Evolutionary conservation across 352 stramenopile species (phyloP).

Genomic region (Phytophthora gonapodyides): DNA sequence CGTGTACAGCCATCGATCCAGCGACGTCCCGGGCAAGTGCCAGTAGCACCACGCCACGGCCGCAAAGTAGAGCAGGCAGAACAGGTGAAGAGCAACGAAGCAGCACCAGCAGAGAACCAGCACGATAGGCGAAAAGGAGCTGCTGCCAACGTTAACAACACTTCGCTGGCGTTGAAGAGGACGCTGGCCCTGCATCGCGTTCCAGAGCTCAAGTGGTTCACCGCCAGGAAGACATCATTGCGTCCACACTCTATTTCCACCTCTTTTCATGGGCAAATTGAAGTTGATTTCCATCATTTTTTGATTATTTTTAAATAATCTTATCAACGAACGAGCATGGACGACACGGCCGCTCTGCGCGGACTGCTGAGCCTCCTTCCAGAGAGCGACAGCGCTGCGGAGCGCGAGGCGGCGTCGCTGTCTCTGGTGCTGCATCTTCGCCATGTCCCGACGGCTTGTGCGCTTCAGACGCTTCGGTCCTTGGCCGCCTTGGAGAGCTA

Average conservation of each 20-base stretch:
- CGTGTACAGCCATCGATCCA: slow-evolving; percentile 22
- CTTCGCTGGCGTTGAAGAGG: too few relatives aligned
- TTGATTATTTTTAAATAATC: too few relatives aligned
- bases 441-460: slow-evolving; percentile 1
- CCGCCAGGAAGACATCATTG: too few relatives aligned
- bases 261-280: too few relatives aligned
- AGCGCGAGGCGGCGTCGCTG: slow-evolving; percentile 27
- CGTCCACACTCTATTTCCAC: too few relatives aligned
- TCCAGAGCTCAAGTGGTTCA: too few relatives aligned
- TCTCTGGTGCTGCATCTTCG: slow-evolving; percentile 37
- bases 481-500: slow-evolving; percentile 28
- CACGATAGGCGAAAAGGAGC: slow-evolving; percentile 18
- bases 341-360: slow-evolving; percentile 17
- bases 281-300: too few relatives aligned
- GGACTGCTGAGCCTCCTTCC: slow-evolving; percentile 34
- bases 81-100: slow-evolving; percentile 17
- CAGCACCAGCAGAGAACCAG: slow-evolving; percentile 21
- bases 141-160: slow-evolving; percentile 7
- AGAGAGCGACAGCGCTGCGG: slow-evolving; percentile 20
- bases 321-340: neutral
- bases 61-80: slow-evolving; percentile 18
- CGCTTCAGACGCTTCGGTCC: slow-evolving; percentile 12
- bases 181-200: too few relatives aligned
- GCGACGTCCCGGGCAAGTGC: slow-evolving; percentile 18
- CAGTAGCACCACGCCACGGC: slow-evolving; percentile 27